A percentile compares a stretch with the other conserved stretches of the same genome.
These are phyloP conservation scores for Leccinum proximum DNA, from an alignment of 1,284 basidiomycete genomes.

Conservation along the genomic window DNA sequence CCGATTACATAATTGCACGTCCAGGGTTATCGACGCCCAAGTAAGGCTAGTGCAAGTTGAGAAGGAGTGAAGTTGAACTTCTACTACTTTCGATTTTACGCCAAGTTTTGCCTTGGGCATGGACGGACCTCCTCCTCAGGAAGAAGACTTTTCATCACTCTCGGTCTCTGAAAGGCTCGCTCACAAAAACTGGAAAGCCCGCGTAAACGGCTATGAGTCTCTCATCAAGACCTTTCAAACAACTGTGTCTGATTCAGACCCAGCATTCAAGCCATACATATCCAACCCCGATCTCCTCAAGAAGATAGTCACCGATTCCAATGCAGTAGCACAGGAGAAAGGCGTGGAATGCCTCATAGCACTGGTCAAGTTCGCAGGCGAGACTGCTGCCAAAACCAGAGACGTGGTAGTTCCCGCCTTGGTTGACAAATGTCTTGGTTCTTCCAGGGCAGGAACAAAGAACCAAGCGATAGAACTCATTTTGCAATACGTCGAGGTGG, in stretches of 20 bases:
- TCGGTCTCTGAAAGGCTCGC: slow-evolving; percentile 80
- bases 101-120: slow-evolving; percentile 39
- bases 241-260: slow-evolving; percentile 91
- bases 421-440: slow-evolving; percentile 96
- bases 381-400: slow-evolving; percentile 79
- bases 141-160: slow-evolving; percentile 91
- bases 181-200: slow-evolving; percentile 99
- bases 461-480: slow-evolving; percentile 85
- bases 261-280: slow-evolving; percentile 89
- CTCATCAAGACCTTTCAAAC: slow-evolving; percentile 85
- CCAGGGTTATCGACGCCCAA: slow-evolving; percentile 12
- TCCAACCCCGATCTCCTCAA: slow-evolving; percentile 77
- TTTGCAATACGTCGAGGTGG: slow-evolving; percentile 92
- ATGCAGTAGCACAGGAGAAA: slow-evolving; percentile 98
- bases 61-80: slow-evolving; percentile 13
- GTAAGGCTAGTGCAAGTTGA: background rate
- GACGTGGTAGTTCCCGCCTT: slow-evolving; percentile 84
- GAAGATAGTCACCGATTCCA: slow-evolving; percentile 88
- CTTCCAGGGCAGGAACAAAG: slow-evolving; percentile 90
- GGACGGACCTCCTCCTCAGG: slow-evolving; percentile 88
- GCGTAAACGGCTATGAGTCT: slow-evolving; percentile 90
- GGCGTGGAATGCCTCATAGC: slow-evolving; percentile 86
- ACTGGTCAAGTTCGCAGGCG: slow-evolving; percentile 91
- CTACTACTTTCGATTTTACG: slow-evolving; percentile 3
- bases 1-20: slow-evolving; percentile 24